Evolutionary conservation across 768 basidiomycete genomes (phyloP).

Genomic region (Boletales sp.): DNA sequence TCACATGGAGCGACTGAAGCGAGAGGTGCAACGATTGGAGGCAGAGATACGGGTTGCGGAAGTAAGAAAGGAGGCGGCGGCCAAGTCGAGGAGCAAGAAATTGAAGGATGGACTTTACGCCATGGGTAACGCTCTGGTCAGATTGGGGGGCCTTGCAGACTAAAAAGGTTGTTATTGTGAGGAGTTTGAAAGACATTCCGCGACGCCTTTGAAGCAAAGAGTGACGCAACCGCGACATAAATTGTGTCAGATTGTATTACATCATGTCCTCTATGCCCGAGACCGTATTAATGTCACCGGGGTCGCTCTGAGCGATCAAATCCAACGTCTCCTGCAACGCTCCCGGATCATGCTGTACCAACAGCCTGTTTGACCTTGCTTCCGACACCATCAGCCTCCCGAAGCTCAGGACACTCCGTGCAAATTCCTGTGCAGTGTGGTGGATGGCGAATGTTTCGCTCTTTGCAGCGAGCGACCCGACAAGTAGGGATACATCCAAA

Average conservation of each 20-base stretch:
- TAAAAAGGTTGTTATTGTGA: too few species aligned
- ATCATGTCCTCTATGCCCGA: slow-evolving; percentile 5
- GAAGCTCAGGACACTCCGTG: slow-evolving; percentile 6
- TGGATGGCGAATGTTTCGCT: slow-evolving; percentile 12
- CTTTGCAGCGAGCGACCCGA: slow-evolving; percentile 10
- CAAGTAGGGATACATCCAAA: slow-evolving; percentile 14
- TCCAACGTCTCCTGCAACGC: slow-evolving; percentile 11
- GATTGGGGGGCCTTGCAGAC: too few species aligned
- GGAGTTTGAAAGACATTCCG: too few species aligned
- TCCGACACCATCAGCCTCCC: slow-evolving; percentile 9
- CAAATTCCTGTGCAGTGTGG: slow-evolving; percentile 9
- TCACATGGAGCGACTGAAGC: neutral
- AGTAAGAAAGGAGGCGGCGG: neutral
- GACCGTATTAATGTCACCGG: too few species aligned
- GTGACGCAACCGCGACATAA: too few species aligned
- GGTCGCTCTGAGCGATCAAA: slow-evolving; percentile 4
- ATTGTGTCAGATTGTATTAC: neutral
- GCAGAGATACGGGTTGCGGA: neutral
- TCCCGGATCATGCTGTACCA: slow-evolving; percentile 3
- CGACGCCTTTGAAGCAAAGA: too few species aligned
- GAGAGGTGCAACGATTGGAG: neutral
- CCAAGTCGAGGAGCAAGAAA: neutral
- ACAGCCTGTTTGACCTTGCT: neutral
- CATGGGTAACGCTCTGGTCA: neutral
- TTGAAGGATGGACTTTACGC: neutral